Percentiles rank a stretch among this genome's conserved stretches.
Evolutionary conservation across 805 yeast genomes (phyloP).

Genomic region (Myxozyma geophila): DNA sequence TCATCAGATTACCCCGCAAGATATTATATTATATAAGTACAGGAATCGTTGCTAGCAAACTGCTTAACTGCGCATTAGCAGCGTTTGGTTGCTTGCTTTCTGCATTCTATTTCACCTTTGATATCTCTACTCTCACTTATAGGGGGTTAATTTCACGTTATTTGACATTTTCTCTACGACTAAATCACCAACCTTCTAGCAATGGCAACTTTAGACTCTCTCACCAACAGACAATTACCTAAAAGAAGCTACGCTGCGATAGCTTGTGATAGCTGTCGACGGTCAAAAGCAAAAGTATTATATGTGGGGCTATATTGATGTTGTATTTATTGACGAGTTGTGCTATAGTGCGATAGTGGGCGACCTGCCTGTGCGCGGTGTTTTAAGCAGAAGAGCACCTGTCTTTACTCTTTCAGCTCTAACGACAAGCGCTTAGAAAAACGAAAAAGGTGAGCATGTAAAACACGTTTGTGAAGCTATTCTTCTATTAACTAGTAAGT

Average conservation of each 20-base stretch:
- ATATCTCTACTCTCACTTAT: no score
- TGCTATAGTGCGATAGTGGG: neutral
- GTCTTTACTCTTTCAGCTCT: neutral
- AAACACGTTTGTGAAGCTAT: no score
- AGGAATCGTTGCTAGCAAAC: no score
- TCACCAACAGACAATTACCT: neutral
- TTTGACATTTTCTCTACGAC: no score
- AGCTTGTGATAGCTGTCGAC: neutral
- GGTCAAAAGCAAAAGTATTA: neutral
- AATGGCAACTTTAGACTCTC: no score
- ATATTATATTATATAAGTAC: no score
- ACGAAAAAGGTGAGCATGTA: neutral
- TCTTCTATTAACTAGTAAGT: neutral
- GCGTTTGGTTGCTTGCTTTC: no score
- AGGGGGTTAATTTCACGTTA: no score
- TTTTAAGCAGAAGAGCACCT: neutral
- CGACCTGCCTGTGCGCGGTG: neutral
- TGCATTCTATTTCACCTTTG: no score
- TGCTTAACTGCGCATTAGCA: no score
- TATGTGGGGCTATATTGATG: neutral
- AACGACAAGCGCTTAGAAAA: neutral
- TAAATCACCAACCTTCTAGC: no score
- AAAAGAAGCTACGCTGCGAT: neutral
- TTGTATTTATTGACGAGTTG: neutral
- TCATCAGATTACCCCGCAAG: no score